Base-by-base conservation (phyloP, 164 flowering plant genomes). In the Paratinospora sagittata region DNA sequence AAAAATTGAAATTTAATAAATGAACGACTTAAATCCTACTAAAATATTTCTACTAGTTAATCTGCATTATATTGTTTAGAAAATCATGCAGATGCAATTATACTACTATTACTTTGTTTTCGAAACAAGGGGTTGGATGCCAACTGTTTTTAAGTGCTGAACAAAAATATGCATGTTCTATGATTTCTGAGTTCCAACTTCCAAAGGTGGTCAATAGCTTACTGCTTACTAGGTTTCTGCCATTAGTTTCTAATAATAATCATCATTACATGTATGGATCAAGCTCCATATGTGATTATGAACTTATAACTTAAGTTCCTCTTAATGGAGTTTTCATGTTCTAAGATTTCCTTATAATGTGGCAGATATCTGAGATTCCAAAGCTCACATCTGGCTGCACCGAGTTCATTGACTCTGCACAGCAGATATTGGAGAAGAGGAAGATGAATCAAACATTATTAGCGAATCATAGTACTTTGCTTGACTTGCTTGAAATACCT, bases 401-500 rank as follows among this genome's bases (percentile, higher is more conserved):
- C 10, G 97, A 91, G 82, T 93, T 95, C 79, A 72, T 90, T 72
- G 97, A 92, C 61, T 91, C 99, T 64, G 98, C 93, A 0, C 93
- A 93, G 75, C 79, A 91, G 69, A 95, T 95, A 74, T 78, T 95
- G 88, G 95, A 93, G 83, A 89, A 93, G 82, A 85, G 92, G 82
- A 93, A 88, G 84, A 77, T 90, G 88, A 93, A 95, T 81, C 97
- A 88, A 66, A 89, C 86, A 49, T 71, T 92, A 78, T 83, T 95
- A 27, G 89, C 90, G 23, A 92, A 92, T 78, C 99, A 95, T 60
- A 91, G 93, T 82, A 93, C 96, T 78, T 79, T 95, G 84, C 98
- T 95, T 76, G 99, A 95, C 85, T 84, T 95, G 85, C 98, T 95
- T 73, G 99, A 95, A 83, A 95, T 95, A 75, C 99, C 99, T 80